phyloP scores from a whole-genome alignment of 2,329 filamentous ascomycete species.

The Phaeosphaeria sp. region DNA sequence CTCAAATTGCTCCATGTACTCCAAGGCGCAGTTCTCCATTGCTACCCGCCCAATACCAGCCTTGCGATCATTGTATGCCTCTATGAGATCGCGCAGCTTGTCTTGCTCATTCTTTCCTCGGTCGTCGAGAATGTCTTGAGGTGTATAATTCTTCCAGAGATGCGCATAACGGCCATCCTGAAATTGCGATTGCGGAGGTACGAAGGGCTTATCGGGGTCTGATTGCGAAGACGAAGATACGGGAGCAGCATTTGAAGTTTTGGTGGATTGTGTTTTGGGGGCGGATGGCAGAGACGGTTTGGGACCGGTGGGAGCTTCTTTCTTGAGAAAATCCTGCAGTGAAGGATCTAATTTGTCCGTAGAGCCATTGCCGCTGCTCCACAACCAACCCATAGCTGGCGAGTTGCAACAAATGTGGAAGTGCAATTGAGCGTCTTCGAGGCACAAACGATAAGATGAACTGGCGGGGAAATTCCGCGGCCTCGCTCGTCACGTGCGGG shows the following conservation, averaged over 20 bases:
- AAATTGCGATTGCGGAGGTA: constrained; percentile 64
- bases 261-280: constrained; percentile 34
- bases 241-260: constrained; percentile 16
- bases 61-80: constrained; percentile 83
- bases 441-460: constrained; percentile 3
- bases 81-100: constrained; percentile 78
- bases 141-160: constrained; percentile 90
- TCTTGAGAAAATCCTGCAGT: constrained; percentile 82
- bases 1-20: constrained; percentile 80
- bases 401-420: background rate
- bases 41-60: constrained; percentile 79
- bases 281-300: constrained; percentile 37
- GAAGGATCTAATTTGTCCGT: constrained; percentile 79
- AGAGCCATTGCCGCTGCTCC: constrained; percentile 54
- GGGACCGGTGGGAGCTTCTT: constrained; percentile 79
- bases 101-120: constrained; percentile 78
- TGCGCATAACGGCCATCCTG: constrained; percentile 79
- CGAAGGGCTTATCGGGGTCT: constrained; percentile 41
- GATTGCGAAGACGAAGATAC: constrained; percentile 9
- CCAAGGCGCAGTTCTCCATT: constrained; percentile 89
- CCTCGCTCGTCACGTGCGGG: constrained; percentile 16
- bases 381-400: constrained; percentile 67
- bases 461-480: constrained; percentile 19
- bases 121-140: constrained; percentile 72
- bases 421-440: background rate